Evolutionary conservation across 1,139 yeast genomes (phyloP), one percentile per base, ranked within the genome.

Genomic region (Protomyces lactucae-debilis): DNA sequence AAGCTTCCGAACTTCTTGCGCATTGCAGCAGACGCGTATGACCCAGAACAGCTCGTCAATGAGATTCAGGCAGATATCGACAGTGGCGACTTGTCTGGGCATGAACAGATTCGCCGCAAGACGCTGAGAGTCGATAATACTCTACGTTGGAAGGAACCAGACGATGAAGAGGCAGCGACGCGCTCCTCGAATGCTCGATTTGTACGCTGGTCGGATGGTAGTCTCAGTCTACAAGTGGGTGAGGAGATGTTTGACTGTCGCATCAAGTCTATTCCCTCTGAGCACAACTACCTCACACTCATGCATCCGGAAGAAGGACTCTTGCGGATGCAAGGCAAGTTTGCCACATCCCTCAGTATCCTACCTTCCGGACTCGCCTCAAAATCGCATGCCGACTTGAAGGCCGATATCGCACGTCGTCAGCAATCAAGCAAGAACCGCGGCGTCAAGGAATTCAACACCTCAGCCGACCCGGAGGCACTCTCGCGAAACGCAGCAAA

Each of bases 121-220:
- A 64, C 61, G 37, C 55, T 54, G 16, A 43, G 57, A 9, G 88
- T 87, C 68, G 91, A 88, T 72, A 90, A 90, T 73, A 90, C 97
- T 0, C 80, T 93, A 46, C 83, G 98, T 72, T 93, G 99, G 99
- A 86, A 90, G 36, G 77, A 83, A 60, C 84, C 83, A 56, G 83
- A 82, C 54, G 78, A 82, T 63, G 88, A 84, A 35, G 81, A 83
- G 65, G 84, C 48, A 88, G 69, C 82, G 82, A 16, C 66, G 39
- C 57, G 57, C 25, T 68, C 91, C 74, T 87, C 96, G 5, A 93
- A 93, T 73, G 86, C 97, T 2, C 91, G 93, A 72, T 85, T 92
- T 66, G 82, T 93, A 37, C 87, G 88, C 74, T 93, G 99, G 99
- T 87, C 88, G 65, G 98, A 93, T 75, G 99, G 99, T 0, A 80